Conservation (phyloP, 805 yeast genomes). For the Priceomyces medius region DNA sequence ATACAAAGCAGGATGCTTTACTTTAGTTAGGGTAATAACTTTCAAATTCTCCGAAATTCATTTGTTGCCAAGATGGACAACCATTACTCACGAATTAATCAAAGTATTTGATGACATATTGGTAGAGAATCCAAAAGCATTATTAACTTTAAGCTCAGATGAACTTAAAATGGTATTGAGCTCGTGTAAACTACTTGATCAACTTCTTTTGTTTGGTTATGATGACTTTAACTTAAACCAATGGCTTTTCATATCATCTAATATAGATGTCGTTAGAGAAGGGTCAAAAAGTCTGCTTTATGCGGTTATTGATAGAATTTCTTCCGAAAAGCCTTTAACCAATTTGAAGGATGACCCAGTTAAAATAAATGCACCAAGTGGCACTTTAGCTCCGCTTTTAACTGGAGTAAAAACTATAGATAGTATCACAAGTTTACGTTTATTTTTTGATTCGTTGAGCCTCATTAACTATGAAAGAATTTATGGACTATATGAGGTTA, state of each 20-base stretch:
- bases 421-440: slow-evolving; percentile 49
- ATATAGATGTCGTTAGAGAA: slow-evolving; percentile 55
- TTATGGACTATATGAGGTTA: slow-evolving; percentile 46
- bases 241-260: slow-evolving; percentile 83
- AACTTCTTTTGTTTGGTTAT: slow-evolving; percentile 59
- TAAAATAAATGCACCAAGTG: slow-evolving; percentile 33
- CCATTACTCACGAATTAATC: slow-evolving; percentile 61
- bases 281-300: slow-evolving; percentile 11
- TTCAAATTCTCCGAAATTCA: slow-evolving; percentile 63
- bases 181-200: slow-evolving; percentile 78
- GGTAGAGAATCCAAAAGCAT: slow-evolving; percentile 21
- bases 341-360: slow-evolving; percentile 37
- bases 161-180: slow-evolving; percentile 47
- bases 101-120: slow-evolving; percentile 44
- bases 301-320: slow-evolving; percentile 51
- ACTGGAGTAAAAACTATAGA: slow-evolving; percentile 39
- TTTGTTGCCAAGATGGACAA: slow-evolving; percentile 67
- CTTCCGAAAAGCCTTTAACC: slow-evolving; percentile 29
- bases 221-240: slow-evolving; percentile 79
- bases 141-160: slow-evolving; percentile 27
- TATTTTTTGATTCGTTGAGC: slow-evolving; percentile 66
- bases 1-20: slow-evolving; percentile 46
- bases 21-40: slow-evolving; percentile 63
- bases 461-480: slow-evolving; percentile 63
- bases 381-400: slow-evolving; percentile 44